Conservation (phyloP, 2,329 filamentous ascomycete genomes). For the Aspergillus ochraceoroseus region DNA sequence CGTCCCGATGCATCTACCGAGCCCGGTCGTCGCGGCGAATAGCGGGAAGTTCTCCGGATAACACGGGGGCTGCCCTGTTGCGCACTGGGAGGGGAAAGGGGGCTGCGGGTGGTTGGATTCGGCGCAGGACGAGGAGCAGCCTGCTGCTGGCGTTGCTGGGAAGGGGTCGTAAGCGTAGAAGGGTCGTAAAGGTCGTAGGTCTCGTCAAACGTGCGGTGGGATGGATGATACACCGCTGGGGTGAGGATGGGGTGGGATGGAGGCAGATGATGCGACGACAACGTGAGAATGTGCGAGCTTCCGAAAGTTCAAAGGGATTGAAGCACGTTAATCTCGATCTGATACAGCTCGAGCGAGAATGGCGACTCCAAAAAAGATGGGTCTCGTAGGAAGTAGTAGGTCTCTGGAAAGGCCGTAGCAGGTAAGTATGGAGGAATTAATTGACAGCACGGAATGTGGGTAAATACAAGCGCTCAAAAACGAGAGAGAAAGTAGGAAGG, state of each 20-base stretch:
- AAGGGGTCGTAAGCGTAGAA: conserved; percentile 41
- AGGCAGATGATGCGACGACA: conserved; percentile 34
- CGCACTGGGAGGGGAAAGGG: conserved; percentile 50
- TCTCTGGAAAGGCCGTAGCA: conserved; percentile 9
- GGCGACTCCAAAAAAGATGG: no score
- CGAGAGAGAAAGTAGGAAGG: conserved; percentile 15
- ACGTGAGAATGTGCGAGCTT: conserved; percentile 23
- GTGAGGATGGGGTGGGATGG: conserved; percentile 21
- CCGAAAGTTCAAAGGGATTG: conserved; percentile 8
- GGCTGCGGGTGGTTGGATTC: conserved; percentile 38
- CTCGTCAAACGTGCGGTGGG: conserved; percentile 47
- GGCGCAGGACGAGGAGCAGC: conserved; percentile 40
- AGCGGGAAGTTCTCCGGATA: conserved; percentile 50
- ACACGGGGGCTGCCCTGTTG: conserved; percentile 50
- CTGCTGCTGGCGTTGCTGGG: conserved; percentile 48
- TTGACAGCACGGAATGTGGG: conserved; percentile 25
- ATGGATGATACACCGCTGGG: conserved; percentile 44
- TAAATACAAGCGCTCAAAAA: conserved; percentile 16
- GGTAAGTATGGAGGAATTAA: conserved; percentile 10
- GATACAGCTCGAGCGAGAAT: conserved; percentile 15
- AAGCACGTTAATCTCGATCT: background rate
- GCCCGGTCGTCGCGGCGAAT: conserved; percentile 38
- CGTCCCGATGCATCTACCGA: conserved; percentile 43
- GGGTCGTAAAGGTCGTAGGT: conserved; percentile 52
- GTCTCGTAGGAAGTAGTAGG: no score